These are phyloP conservation scores for Amphirosellinia nigrospora DNA, from an alignment of 495 filamentous ascomycete species.

Conservation along the genomic window DNA sequence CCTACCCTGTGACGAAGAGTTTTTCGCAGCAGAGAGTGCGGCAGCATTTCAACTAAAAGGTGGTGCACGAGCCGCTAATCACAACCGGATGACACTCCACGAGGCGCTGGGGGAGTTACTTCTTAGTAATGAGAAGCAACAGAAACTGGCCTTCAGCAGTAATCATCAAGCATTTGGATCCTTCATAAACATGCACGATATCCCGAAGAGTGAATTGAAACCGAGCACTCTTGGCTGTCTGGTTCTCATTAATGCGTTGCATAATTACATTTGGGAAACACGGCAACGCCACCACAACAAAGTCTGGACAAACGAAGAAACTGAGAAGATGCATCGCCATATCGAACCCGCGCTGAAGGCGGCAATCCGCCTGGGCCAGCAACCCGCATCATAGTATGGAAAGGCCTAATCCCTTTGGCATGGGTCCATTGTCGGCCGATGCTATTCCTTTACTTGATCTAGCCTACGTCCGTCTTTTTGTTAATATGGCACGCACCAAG, in stretches of 20 bases:
- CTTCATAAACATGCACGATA: conserved; percentile 49
- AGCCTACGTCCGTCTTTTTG: conserved; percentile 91
- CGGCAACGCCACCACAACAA: conserved; percentile 88
- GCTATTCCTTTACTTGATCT: conserved; percentile 94
- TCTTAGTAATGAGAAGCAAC: conserved; percentile 77
- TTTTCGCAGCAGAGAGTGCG: conserved; percentile 85
- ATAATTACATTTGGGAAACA: conserved; percentile 99
- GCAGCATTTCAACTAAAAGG: conserved; percentile 78
- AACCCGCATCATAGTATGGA: conserved; percentile 88
- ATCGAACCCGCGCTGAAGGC: conserved; percentile 94
- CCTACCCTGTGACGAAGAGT: conserved; percentile 90
- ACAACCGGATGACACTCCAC: conserved; percentile 73
- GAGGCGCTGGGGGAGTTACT: conserved; percentile 80
- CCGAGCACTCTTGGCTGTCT: conserved; percentile 96
- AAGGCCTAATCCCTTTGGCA: conserved; percentile 87
- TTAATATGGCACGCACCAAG: conserved; percentile 89
- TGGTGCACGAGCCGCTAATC: conserved; percentile 67
- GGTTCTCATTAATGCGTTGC: conserved; percentile 90
- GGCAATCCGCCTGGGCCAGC: conserved; percentile 92
- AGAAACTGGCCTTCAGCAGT: conserved; percentile 53
- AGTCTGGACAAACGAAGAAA: conserved; percentile 90
- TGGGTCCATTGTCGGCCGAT: conserved; percentile 88
- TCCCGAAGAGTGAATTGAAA: conserved; percentile 69
- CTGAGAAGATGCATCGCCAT: conserved; percentile 93
- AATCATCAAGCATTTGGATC: conserved; percentile 56